Conservation (phyloP, 1,284 basidiomycete genomes). For the Mrakiaceae sp. region DNA sequence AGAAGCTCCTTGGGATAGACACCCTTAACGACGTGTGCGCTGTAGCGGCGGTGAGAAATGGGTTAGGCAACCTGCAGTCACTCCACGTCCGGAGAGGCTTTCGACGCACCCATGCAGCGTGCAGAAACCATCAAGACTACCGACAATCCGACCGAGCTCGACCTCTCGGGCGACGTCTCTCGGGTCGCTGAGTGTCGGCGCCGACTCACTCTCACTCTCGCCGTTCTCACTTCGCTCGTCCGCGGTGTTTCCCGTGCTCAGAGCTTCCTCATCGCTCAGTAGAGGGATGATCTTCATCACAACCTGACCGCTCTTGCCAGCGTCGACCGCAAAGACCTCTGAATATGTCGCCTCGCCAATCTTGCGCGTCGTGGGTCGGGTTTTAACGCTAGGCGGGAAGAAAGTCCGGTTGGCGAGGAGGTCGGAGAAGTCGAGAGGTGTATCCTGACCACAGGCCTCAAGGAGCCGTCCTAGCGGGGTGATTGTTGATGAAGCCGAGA, state of each 20-base stretch:
- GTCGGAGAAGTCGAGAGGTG: too few species aligned
- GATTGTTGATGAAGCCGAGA: too few species aligned
- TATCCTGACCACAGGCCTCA: too few species aligned
- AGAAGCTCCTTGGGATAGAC: conserved; percentile 67
- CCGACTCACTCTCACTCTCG: not conserved
- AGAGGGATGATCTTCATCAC: conserved; percentile 81
- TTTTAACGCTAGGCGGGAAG: too few species aligned
- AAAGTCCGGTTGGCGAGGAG: too few species aligned
- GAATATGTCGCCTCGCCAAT: conserved; percentile 95
- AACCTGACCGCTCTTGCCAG: conserved; percentile 31
- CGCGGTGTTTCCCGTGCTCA: conserved; percentile 22
- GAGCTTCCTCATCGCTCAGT: conserved; percentile 39
- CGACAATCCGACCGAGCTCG: conserved; percentile 68
- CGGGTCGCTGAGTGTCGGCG: conserved; percentile 31
- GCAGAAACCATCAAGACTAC: conserved; percentile 64
- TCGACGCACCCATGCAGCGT: conserved; percentile 49
- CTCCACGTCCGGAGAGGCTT: not conserved
- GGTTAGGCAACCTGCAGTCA: too few species aligned
- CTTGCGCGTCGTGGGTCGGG: conserved; percentile 39
- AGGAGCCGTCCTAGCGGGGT: too few species aligned
- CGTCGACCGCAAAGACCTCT: conserved; percentile 81
- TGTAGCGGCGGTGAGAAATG: conserved; percentile 16
- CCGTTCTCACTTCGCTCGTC: conserved; percentile 21
- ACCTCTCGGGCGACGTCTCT: conserved; percentile 78
- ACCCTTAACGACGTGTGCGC: conserved; percentile 72